Evolutionary conservation across 192 early-diverging fungal species (phyloP).

Genomic region (Pilobolus umbonatus): DNA sequence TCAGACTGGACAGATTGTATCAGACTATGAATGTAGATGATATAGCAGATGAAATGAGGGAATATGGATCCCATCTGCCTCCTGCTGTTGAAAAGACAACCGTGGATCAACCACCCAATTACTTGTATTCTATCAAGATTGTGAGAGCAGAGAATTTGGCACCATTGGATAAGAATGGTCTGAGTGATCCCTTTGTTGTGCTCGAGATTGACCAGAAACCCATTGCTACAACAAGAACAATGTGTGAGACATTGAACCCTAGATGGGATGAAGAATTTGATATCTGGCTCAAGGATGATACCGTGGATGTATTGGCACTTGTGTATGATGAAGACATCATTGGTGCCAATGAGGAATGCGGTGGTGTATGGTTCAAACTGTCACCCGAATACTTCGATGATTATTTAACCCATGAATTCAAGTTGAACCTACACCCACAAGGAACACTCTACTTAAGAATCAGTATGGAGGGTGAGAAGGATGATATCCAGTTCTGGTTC

Average conservation of each 20-base stretch:
- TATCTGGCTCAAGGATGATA: constrained; percentile 47
- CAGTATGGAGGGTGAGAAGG: constrained; percentile 74
- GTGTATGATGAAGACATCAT: constrained; percentile 54
- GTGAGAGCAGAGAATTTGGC: constrained; percentile 61
- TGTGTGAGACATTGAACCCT: constrained; percentile 69
- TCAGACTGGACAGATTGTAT: constrained; percentile 49
- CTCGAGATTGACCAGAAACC: constrained; percentile 45
- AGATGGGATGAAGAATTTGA: constrained; percentile 81
- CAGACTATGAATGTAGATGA: constrained; percentile 54
- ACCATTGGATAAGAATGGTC: constrained; percentile 56
- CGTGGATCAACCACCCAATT: constrained; percentile 23
- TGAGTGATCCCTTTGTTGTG: constrained; percentile 61
- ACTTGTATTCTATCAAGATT: constrained; percentile 65
- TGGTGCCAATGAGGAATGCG: constrained; percentile 55
- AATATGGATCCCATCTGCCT: constrained; percentile 12
- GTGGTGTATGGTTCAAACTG: constrained; percentile 55
- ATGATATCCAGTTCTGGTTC: constrained; percentile 81
- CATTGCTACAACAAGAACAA: constrained; percentile 49
- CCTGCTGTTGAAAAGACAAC: constrained; percentile 24
- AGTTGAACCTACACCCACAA: constrained; percentile 62
- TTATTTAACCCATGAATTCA: constrained; percentile 64
- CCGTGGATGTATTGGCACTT: constrained; percentile 34
- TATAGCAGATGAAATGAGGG: constrained; percentile 39
- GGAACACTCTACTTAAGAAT: constrained; percentile 64
- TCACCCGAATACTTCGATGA: constrained; percentile 51